Evolutionary conservation across 768 basidiomycete species (phyloP).

Genomic region (Ramaria rubella): DNA sequence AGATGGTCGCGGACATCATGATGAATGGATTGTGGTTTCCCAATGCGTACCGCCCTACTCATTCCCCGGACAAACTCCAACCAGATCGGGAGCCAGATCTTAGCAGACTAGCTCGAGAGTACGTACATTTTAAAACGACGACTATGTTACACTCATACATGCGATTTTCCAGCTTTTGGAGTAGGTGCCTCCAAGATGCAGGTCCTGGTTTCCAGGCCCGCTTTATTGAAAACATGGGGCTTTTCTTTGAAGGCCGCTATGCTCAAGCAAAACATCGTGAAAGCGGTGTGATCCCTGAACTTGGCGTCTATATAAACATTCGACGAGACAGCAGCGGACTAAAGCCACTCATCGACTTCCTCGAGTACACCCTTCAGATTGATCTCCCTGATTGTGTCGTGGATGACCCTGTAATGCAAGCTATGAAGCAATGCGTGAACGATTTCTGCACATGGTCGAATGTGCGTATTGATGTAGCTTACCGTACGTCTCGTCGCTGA

Average conservation of each 20-base stretch:
- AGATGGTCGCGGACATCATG: conserved; percentile 21
- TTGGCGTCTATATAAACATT: conserved; percentile 47
- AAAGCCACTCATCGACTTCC: conserved; percentile 44
- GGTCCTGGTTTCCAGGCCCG: conserved; percentile 34
- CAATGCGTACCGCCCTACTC: conserved; percentile 19
- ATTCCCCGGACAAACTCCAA: conserved; percentile 13
- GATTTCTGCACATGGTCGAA: conserved; percentile 49
- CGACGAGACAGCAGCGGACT: conserved; percentile 50
- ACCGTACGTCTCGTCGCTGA: background rate
- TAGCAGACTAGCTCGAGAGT: conserved; percentile 30
- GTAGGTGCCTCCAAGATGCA: conserved; percentile 31
- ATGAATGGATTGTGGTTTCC: conserved; percentile 26
- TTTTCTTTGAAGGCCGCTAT: conserved; percentile 37
- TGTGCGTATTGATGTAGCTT: conserved; percentile 20
- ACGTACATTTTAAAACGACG: conserved; percentile 14
- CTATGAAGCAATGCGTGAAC: conserved; percentile 41
- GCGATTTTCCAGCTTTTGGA: conserved; percentile 28
- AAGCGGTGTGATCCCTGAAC: conserved; percentile 31
- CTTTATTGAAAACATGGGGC: conserved; percentile 35
- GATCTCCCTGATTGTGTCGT: conserved; percentile 49
- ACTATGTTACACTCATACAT: no score
- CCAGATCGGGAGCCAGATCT: conserved; percentile 24
- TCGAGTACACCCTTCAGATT: conserved; percentile 48
- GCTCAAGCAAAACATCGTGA: conserved; percentile 39
- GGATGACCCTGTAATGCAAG: conserved; percentile 41